These are phyloP conservation scores for Poterioochromonas sp. DNA, from an alignment of 352 stramenopile species.

Conservation along the genomic window DNA sequence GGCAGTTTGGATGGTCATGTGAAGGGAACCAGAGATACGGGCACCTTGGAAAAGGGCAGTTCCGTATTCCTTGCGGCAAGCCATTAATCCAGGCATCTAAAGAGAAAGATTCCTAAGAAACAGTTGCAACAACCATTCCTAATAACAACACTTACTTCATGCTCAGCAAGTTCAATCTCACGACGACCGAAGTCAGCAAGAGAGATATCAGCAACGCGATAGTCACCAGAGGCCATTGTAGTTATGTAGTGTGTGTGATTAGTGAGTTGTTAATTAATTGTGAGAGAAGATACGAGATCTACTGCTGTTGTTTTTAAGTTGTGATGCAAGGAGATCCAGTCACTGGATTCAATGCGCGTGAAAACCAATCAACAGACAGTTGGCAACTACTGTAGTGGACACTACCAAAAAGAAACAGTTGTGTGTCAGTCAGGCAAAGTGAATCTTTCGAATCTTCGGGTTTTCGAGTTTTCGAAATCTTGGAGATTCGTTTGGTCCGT, in stretches of 20 bases:
- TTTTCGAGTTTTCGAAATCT: not conserved
- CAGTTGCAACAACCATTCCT: not conserved
- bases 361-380: no score
- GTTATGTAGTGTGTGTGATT: not conserved
- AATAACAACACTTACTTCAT: conserved; percentile 21
- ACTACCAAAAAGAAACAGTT: no score
- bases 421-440: no score
- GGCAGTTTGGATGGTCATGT: conserved; percentile 99
- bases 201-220: conserved; percentile 88
- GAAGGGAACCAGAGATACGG: conserved; percentile 80
- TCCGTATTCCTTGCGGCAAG: conserved; percentile 82
- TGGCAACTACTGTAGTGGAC: no score
- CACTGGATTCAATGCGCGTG: no score
- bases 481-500: no score
- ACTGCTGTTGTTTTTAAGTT: no score
- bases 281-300: not conserved
- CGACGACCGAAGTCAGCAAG: conserved; percentile 95
- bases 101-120: conserved; percentile 45
- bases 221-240: conserved; percentile 68
- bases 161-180: conserved; percentile 94
- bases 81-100: conserved; percentile 97
- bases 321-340: no score
- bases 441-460: no score
- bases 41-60: conserved; percentile 64
- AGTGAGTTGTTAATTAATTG: not conserved